Conservation (phyloP, 2,329 filamentous ascomycete species). For the Aspergillus proliferans region DNA sequence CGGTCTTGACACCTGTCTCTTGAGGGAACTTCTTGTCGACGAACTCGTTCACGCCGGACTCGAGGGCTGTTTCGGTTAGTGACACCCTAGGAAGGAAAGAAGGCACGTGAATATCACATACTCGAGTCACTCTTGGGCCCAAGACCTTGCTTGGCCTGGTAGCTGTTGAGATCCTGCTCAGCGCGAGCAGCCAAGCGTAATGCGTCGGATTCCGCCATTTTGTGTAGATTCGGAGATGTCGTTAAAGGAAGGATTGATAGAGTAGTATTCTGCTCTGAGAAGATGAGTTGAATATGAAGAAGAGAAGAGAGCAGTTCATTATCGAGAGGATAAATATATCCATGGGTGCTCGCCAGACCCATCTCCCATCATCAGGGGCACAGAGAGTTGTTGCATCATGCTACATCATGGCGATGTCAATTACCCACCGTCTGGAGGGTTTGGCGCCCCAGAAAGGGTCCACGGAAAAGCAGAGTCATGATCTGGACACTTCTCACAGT, state of each 20-base stretch:
- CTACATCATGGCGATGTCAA: slow-evolving; percentile 32
- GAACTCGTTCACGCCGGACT: slow-evolving; percentile 38
- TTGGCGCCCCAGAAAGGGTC: background rate
- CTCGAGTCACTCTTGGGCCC: slow-evolving; percentile 35
- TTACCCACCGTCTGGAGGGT: background rate
- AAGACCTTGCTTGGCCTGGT: slow-evolving; percentile 34
- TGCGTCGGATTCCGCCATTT: slow-evolving; percentile 20
- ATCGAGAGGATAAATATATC: background rate
- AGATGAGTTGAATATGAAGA: background rate
- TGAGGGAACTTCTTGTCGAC: slow-evolving; percentile 34
- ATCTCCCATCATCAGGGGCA: background rate
- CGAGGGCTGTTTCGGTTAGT: slow-evolving; percentile 10
- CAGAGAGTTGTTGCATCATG: slow-evolving; percentile 23
- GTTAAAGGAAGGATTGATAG: background rate
- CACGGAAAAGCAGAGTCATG: background rate
- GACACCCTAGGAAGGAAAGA: background rate
- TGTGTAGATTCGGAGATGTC: background rate
- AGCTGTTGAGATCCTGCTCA: slow-evolving; percentile 36
- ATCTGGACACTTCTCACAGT: background rate
- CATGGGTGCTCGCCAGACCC: background rate
- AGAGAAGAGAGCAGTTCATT: background rate
- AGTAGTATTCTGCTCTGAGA: background rate
- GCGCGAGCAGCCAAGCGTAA: slow-evolving; percentile 25
- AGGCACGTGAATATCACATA: slow-evolving; percentile 15
- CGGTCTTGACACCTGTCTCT: slow-evolving; percentile 30